Evolutionary conservation across 2,329 filamentous ascomycete species (phyloP), one percentile per base, ranked within the genome.

Genomic region (Trichoderma aggressivum): DNA sequence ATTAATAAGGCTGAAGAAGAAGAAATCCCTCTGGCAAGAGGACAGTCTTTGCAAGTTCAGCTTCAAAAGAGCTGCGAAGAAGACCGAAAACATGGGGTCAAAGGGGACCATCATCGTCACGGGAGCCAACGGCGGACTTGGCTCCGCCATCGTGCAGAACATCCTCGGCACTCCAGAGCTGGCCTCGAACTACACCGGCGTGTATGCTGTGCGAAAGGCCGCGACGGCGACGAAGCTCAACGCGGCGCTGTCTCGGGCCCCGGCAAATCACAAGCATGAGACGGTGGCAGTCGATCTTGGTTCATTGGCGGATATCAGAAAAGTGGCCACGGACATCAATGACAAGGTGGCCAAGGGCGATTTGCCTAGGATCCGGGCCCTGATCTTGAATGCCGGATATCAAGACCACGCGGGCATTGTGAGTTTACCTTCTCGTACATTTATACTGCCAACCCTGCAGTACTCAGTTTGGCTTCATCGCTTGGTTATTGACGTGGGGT

Each of bases 71-170:
- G 8, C 39, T 43, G 16, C 3, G 39, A 43, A 21, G 21, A 28
- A 12, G 3, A 53, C 24, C 14, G 4, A 3, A 18, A 36, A n/a
- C 73, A 36, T 75, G 32, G 66, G 74, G 34, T 58, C 72, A 18
- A 66, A 73, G 70, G 79, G 81, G 69, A 76, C 79, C 2, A 78
- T 83, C 30, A 50, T 83, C 2, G 72, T 82, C 11, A 83, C 82
- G 5, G 82, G 81, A 7, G 74, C 80, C 43, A 83, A 83, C 69
- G 82, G 81, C 55, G 79, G 80, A 24, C 77, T 83, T 32, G 81
- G 81, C 8, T 79, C 78, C 12, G 76, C 78, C 26, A 80, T 81
- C 8, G 77, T 80, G 11, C 59, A 72, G 5, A 74, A 77, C 8
- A 77, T 83, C 34, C 50, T 80, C 43, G 71, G 73, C 18, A 75